Conservation (phyloP, 148 eudicot genomes). For the Pouteria glomerata region DNA sequence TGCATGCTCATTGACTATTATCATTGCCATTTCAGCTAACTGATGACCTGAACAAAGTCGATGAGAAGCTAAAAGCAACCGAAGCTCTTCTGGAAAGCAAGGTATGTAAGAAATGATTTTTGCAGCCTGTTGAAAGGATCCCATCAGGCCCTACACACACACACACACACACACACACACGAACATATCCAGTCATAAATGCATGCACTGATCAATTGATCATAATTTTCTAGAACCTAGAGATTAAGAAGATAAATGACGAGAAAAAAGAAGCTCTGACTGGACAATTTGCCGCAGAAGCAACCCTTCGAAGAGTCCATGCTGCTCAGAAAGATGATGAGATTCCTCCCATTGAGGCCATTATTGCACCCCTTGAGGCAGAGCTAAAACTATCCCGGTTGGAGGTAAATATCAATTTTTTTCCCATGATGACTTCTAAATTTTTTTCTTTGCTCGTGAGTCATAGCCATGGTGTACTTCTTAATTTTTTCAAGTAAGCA, state of each 20-base stretch:
- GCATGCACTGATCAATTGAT: slow-evolving; percentile 12
- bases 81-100: slow-evolving; percentile 82
- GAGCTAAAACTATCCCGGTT: slow-evolving; percentile 73
- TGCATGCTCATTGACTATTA: neutral
- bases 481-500: neutral
- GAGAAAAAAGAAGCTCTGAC: slow-evolving; percentile 84
- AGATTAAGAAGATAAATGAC: slow-evolving; percentile 73
- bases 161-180: too few relatives aligned
- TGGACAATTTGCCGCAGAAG: slow-evolving; percentile 98
- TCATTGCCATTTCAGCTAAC: slow-evolving; percentile 44
- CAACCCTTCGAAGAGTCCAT: slow-evolving; percentile 97
- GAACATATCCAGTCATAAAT: neutral
- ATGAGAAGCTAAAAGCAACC: slow-evolving; percentile 75
- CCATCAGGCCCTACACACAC: too few relatives aligned
- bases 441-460: slow-evolving; percentile 2
- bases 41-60: slow-evolving; percentile 66
- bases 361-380: slow-evolving; percentile 90
- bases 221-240: slow-evolving; percentile 62
- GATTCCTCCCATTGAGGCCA: slow-evolving; percentile 95
- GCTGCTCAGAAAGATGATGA: too few relatives aligned
- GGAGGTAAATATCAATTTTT: slow-evolving; percentile 52
- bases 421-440: neutral
- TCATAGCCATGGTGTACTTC: neutral
- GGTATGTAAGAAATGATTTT: slow-evolving; percentile 33
- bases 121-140: neutral